Evolutionary conservation across 305 asterid genomes (phyloP).

Genomic region (Fraxinus paxiana): DNA sequence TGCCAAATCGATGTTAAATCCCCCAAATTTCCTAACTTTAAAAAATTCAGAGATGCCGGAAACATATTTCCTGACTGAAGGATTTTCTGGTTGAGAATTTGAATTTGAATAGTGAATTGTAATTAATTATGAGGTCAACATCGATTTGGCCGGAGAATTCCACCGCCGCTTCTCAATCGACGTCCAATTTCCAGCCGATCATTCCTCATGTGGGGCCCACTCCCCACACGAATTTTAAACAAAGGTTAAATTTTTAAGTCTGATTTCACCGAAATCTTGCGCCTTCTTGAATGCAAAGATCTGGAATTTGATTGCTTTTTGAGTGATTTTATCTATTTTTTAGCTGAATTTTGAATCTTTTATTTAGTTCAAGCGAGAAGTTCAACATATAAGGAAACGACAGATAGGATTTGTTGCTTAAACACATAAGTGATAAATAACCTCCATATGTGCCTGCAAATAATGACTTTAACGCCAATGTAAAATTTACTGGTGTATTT

Average conservation of each 20-base stretch:
- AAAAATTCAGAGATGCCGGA: background rate
- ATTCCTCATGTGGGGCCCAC: conserved; percentile 24
- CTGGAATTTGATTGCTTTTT: conserved; percentile 25
- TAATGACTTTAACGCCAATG: background rate
- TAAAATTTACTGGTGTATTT: background rate
- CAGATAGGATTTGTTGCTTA: background rate
- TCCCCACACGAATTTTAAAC: conserved; percentile 31
- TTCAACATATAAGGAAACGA: conserved; percentile 23
- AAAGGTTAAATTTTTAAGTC: conserved; percentile 33
- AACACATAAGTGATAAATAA: no score
- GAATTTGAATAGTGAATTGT: conserved; percentile 22
- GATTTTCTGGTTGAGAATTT: background rate
- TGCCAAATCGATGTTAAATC: background rate
- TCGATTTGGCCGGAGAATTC: conserved; percentile 47
- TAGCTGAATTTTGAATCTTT: conserved; percentile 26
- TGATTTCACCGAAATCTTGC: conserved; percentile 30
- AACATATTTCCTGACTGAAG: background rate
- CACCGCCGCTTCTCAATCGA: conserved; percentile 29
- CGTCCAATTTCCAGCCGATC: conserved; percentile 36
- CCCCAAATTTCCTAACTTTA: background rate
- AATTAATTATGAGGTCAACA: conserved; percentile 49
- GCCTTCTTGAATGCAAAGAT: conserved; percentile 21
- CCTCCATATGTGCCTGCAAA: conserved; percentile 4
- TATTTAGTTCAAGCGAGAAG: conserved; percentile 14
- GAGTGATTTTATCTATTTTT: background rate